Evolutionary conservation across 2,329 filamentous ascomycete species (phyloP).

Genomic region (Penicillium aurantiogriseum): DNA sequence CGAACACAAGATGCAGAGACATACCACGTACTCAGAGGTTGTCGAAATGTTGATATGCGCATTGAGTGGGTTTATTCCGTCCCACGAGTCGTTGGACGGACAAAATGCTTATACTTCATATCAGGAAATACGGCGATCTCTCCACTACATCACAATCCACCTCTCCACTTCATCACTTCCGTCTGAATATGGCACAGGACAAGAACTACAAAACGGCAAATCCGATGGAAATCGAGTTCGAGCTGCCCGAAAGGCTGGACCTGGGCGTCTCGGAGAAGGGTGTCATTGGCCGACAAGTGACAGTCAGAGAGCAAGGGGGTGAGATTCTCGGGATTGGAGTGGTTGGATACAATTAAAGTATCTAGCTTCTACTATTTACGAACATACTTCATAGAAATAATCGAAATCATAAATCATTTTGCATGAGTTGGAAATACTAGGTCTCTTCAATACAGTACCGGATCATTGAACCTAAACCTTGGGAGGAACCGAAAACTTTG

Average conservation of each 20-base stretch:
- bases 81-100: not conserved
- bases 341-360: slow-evolving; percentile 35
- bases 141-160: slow-evolving; percentile 10
- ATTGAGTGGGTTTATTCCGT: slow-evolving; percentile 32
- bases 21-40: slow-evolving; percentile 20
- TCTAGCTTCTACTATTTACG: not conserved
- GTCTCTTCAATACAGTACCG: no score
- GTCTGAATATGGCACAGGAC: slow-evolving; percentile 17
- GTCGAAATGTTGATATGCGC: slow-evolving; percentile 27
- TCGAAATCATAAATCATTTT: not conserved
- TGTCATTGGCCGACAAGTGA: slow-evolving; percentile 36
- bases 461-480: not conserved
- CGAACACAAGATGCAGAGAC: slow-evolving; percentile 26
- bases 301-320: slow-evolving; percentile 24
- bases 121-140: slow-evolving; percentile 32
- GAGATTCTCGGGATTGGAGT: slow-evolving; percentile 31
- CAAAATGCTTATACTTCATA: not conserved
- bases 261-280: slow-evolving; percentile 36
- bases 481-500: not conserved
- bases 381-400: slow-evolving; percentile 1
- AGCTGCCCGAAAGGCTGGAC: slow-evolving; percentile 32
- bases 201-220: not conserved
- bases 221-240: slow-evolving; percentile 25
- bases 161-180: slow-evolving; percentile 30
- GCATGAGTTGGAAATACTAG: not conserved